Evolutionary conservation across 2,329 filamentous ascomycete genomes (phyloP), one percentile per base, ranked within the genome.

Genomic region (Atkinsonella hypoxylon): DNA sequence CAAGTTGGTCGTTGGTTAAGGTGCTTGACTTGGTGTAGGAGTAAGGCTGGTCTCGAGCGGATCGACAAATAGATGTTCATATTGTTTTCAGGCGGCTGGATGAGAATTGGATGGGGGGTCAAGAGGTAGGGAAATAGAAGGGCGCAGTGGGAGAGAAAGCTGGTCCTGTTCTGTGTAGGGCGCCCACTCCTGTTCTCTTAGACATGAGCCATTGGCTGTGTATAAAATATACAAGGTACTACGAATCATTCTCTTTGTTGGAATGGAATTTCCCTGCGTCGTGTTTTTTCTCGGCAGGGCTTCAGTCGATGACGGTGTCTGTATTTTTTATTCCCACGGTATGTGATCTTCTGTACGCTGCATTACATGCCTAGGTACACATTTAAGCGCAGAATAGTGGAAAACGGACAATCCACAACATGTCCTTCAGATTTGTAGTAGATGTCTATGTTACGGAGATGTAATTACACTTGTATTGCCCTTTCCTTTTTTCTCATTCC

Each of bases 1-100:
- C 67, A 84, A 83, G 73, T 77, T 98, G 61, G 72, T 97, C 62
- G 95, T 98, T 73, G 93, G 93, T 85, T 98, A 91, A 79, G 34
- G 6, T 9, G 32, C 26, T 17, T 26, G 26, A 12, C 13, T 30
- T 41, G 54, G 40, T 59, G 58, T 59, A 59, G 36, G 55, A 58
- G 49, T 59, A 59, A 31, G 34, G 18, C 22, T 39, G 18, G 30
- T 20, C 44, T 46, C 46, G 46, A 39, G 48, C 44, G 40, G 22
- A n/a, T 49, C 17, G 39, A 48, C 32, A 44, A 43, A 54, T 57
- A 61, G 57, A 52, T 36, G 31, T 43, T 38, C 26, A 22, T 36
- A 5, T 44, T 51, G n/a, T 44, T 44, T 36, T 30, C 8, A 17
- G 36, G 18, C 17, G 10, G 31, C 17, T 13, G 20, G 22, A 46